phyloP scores from a whole-genome alignment of 345 rosid genomes.

The Corchorus capsularis region DNA sequence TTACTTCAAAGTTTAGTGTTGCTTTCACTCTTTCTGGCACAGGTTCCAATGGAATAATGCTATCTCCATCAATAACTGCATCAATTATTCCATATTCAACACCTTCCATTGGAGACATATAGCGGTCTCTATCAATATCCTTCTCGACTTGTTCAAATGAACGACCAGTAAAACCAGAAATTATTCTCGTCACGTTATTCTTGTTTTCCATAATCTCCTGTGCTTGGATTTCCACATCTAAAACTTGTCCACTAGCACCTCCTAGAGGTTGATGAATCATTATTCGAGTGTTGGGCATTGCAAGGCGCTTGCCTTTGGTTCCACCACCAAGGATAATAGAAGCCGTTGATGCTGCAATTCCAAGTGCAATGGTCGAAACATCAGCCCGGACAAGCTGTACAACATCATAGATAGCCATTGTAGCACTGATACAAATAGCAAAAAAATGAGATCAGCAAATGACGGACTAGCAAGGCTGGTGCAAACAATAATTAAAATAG shows the following conservation, averaged over 20 bases:
- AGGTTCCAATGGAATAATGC: slow-evolving; percentile 76
- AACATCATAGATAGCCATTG: slow-evolving; percentile 93
- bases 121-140: slow-evolving; percentile 85
- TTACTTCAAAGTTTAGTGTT: slow-evolving; percentile 54
- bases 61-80: slow-evolving; percentile 87
- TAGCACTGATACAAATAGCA: slow-evolving; percentile 58
- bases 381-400: slow-evolving; percentile 91
- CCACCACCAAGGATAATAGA: slow-evolving; percentile 94
- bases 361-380: slow-evolving; percentile 85
- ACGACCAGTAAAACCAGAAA: slow-evolving; percentile 76
- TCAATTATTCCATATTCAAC: slow-evolving; percentile 95
- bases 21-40: slow-evolving; percentile 77
- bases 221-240: slow-evolving; percentile 87
- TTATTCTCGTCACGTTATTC: slow-evolving; percentile 62
- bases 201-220: slow-evolving; percentile 89
- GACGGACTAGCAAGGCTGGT: neutral
- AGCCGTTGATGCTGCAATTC: slow-evolving; percentile 90
- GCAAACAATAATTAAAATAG: neutral
- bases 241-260: slow-evolving; percentile 88
- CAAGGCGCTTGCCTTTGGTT: slow-evolving; percentile 88
- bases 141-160: slow-evolving; percentile 70
- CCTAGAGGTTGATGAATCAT: slow-evolving; percentile 98
- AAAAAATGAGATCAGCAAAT: slow-evolving; percentile 11
- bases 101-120: slow-evolving; percentile 93
- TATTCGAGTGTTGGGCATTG: slow-evolving; percentile 93